These are phyloP conservation scores for Cyberlindnera suaveolens DNA, from an alignment of 805 yeast genomes.

Conservation along the genomic window DNA sequence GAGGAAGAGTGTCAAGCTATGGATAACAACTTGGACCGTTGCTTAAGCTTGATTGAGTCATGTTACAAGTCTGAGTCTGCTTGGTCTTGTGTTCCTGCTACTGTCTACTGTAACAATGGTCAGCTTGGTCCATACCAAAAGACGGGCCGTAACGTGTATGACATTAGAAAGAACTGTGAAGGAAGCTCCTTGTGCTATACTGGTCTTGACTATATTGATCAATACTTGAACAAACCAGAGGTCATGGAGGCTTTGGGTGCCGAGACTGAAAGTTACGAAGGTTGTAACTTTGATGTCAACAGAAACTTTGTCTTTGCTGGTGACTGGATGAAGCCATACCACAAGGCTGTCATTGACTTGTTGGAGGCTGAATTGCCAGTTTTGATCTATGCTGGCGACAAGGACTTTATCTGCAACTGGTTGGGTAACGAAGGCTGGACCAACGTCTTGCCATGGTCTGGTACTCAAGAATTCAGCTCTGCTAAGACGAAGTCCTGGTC, in stretches of 20 bases:
- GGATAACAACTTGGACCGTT: constrained; percentile 65
- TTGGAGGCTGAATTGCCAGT: constrained; percentile 75
- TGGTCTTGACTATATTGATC: constrained; percentile 67
- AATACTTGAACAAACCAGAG: constrained; percentile 68
- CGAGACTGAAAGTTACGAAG: constrained; percentile 70
- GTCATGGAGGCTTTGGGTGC: constrained; percentile 86
- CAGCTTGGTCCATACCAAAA: constrained; percentile 75
- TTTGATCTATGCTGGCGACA: constrained; percentile 90
- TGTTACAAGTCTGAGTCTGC: constrained; percentile 74
- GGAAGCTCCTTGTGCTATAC: constrained; percentile 69
- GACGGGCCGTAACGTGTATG: constrained; percentile 90
- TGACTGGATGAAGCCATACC: constrained; percentile 91
- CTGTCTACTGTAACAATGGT: constrained; percentile 81
- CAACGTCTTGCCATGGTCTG: constrained; percentile 62
- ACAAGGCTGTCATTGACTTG: constrained; percentile 61
- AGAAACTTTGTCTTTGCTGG: constrained; percentile 79
- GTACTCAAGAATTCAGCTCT: constrained; percentile 44
- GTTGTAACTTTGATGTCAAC: constrained; percentile 75
- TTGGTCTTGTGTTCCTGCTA: constrained; percentile 88
- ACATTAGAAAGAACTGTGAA: constrained; percentile 77
- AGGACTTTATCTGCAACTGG: constrained; percentile 96
- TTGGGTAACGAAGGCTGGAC: constrained; percentile 90
- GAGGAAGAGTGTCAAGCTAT: constrained; percentile 76
- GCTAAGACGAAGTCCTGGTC: constrained; percentile 41
- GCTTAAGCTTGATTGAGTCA: constrained; percentile 64